Base-by-base conservation (phyloP, 164 flowering plant species). In the Tinospora cordifolia region DNA sequence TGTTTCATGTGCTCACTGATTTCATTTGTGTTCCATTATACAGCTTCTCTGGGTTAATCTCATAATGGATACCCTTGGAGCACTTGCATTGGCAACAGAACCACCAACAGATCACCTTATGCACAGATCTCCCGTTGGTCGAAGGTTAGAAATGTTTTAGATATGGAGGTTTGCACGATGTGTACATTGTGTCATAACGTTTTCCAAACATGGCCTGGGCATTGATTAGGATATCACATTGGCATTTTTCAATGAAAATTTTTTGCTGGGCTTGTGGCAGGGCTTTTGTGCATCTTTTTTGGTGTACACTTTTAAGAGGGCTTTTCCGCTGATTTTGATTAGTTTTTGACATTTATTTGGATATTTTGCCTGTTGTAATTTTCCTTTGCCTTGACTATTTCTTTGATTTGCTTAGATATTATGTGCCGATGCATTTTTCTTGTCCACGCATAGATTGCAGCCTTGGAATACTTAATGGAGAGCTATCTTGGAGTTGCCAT, bases 11-110 rank as follows among this genome's bases (percentile, higher is more conserved):
- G 65, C 59, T 74, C 51, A 15, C 14, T 58, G 4, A 2, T n/a
- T 8, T 49, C 0, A 49, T 27, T 51, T 38, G 36, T 40, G 15
- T 26, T 62, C 47, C n/a, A n/a, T n/a, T 25, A 5, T 72, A 21
- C 81, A 94, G 97, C 97, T 94, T 81, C 92, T 94, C 5, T 94
- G 99, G 99, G 97, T 94, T 58, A 90, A 94, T 76, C 94, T 94
- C 62, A 92, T 94, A 72, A 92, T 92, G 98, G 98, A 94, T 77
- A 94, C 98, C 41, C 90, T 94, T 68, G 99, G 98, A 74, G 99
- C 96, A 38, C 86, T 94, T 75, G 99, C 99, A 3, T 80, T 94
- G 79, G 99, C 99, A 21, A 92, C 99, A 39, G 99, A 92, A 79
- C 98, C 97, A 66, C 99, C 98, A 17, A 90, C 98, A 1, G 91